These are phyloP conservation scores for Hysterium pulicare DNA, from an alignment of 2,329 filamentous ascomycete genomes.

Conservation along the genomic window DNA sequence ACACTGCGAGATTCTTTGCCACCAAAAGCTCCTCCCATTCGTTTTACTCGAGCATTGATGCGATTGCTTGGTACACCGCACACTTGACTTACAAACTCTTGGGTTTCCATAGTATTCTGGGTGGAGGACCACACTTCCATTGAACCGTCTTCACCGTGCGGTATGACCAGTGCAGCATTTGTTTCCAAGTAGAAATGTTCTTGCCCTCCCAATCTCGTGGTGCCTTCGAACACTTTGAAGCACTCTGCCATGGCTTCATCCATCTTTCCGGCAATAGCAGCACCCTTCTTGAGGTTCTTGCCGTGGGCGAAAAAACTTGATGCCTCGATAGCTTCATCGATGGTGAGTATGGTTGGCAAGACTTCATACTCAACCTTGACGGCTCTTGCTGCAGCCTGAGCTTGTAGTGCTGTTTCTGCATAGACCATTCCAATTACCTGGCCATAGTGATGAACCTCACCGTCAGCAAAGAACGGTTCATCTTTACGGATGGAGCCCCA, in stretches of 20 bases:
- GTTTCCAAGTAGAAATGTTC: slow-evolving; percentile 98
- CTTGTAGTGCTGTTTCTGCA: slow-evolving; percentile 71
- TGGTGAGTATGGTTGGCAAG: slow-evolving; percentile 79
- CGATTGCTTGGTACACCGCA: slow-evolving; percentile 82
- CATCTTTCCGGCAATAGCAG: slow-evolving; percentile 45
- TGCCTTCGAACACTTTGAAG: slow-evolving; percentile 80
- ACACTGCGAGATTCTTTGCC: slow-evolving; percentile 89
- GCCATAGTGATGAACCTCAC: slow-evolving; percentile 79
- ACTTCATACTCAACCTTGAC: slow-evolving; percentile 89
- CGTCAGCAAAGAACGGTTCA: slow-evolving; percentile 86
- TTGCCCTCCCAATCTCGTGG: slow-evolving; percentile 84
- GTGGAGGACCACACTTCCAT: slow-evolving; percentile 71
- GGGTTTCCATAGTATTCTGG: slow-evolving; percentile 39
- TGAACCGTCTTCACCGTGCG: slow-evolving; percentile 85
- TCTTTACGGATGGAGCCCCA: slow-evolving; percentile 82
- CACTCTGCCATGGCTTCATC: slow-evolving; percentile 71
- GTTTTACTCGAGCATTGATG: slow-evolving; percentile 83
- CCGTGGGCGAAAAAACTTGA: slow-evolving; percentile 81
- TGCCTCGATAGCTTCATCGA: slow-evolving; percentile 88
- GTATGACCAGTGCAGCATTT: slow-evolving; percentile 76
- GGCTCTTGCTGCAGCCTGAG: slow-evolving; percentile 74
- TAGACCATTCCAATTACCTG: slow-evolving; percentile 89
- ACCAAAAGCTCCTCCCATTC: slow-evolving; percentile 88
- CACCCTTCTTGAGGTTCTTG: slow-evolving; percentile 75
- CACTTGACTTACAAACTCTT: slow-evolving; percentile 72